Conservation (phyloP, 2,329 filamentous ascomycete genomes). For the Cladophialophora yegresii region DNA sequence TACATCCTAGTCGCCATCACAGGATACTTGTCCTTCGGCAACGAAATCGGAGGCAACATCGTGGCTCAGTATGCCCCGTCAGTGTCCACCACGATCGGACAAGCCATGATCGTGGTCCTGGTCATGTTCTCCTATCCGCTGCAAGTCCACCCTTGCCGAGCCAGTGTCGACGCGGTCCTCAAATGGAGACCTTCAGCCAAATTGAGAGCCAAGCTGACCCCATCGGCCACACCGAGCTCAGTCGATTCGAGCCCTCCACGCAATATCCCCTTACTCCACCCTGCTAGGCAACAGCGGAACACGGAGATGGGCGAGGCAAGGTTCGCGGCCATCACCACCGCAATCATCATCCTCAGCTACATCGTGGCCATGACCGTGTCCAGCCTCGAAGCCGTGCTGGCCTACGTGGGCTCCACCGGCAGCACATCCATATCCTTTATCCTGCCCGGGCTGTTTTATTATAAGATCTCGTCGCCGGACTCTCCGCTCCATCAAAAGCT, state of each 20-base stretch:
- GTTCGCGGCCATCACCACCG: slow-evolving; percentile 85
- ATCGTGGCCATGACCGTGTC: slow-evolving; percentile 86
- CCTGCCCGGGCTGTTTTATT: slow-evolving; percentile 93
- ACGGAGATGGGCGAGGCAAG: slow-evolving; percentile 77
- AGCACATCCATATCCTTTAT: slow-evolving; percentile 97
- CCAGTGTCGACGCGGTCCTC: slow-evolving; percentile 90
- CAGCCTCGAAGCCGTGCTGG: slow-evolving; percentile 84
- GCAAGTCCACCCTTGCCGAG: slow-evolving; percentile 92
- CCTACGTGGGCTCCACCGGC: slow-evolving; percentile 92
- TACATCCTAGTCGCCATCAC: slow-evolving; percentile 93
- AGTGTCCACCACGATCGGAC: slow-evolving; percentile 83
- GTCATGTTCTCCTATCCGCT: slow-evolving; percentile 96
- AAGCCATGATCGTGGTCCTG: slow-evolving; percentile 90
- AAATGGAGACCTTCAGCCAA: slow-evolving; percentile 72
- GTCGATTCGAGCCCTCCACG: slow-evolving; percentile 45
- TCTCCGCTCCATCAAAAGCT: slow-evolving; percentile 82
- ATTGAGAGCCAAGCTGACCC: slow-evolving; percentile 38
- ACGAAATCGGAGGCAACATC: slow-evolving; percentile 87
- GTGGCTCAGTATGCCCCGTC: slow-evolving; percentile 84
- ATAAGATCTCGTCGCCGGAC: slow-evolving; percentile 92
- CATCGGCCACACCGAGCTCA: slow-evolving; percentile 40
- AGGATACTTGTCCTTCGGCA: slow-evolving; percentile 92
- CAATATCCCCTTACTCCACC: slow-evolving; percentile 45
- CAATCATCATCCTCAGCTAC: slow-evolving; percentile 82
- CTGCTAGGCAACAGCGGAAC: slow-evolving; percentile 44